Base-by-base conservation (phyloP, 2,329 filamentous ascomycete genomes). In the Aspergillus sp. region DNA sequence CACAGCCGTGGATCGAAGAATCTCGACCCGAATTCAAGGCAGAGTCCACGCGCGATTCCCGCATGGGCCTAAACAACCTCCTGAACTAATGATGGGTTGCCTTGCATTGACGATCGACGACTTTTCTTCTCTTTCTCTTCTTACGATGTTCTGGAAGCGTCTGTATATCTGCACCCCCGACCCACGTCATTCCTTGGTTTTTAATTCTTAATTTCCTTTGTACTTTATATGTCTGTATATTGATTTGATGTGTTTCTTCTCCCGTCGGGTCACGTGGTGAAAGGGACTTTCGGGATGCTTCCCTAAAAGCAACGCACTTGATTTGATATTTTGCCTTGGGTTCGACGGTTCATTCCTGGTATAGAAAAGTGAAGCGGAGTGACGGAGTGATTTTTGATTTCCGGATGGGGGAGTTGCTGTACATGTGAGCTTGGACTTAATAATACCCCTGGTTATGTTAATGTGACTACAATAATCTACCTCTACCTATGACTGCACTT, bases 51-150 rank as follows among this genome's bases (percentile, higher is more conserved):
- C 69, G 71, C 24, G 72, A 74, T 54, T 69, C 66, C 19, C 69
- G 72, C 16, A 74, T 74, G 70, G 70, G 71, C 24, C 60, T 74
- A 33, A 58, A 68, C 50, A 70, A 65, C 17, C 58, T 74, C 43
- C 62, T 74, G 33, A 74, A 74, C 52, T 73, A 59, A 68, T 50
- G 50, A 54, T 19, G 33, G 38, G 24, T 4, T 49, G 49, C 47
- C 48, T 42, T 45, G 45, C 49, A 44, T 56, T 54, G 52, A 66
- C 52, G 62, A 65, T 54, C 59, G 56, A 60, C 55, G 60, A 61
- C 43, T 51, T 56, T 36, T 51, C 54, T 54, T 51, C 51, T 36
- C 51, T 20, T 47, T 54, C 47, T 55, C 49, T 56, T 48, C 44
- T 45, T 42, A 46, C 47, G 58, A 56, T 56, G 49, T 54, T 54